Evolutionary conservation across 495 filamentous ascomycete genomes (phyloP).

Genomic region (Penicillium pulvis): DNA sequence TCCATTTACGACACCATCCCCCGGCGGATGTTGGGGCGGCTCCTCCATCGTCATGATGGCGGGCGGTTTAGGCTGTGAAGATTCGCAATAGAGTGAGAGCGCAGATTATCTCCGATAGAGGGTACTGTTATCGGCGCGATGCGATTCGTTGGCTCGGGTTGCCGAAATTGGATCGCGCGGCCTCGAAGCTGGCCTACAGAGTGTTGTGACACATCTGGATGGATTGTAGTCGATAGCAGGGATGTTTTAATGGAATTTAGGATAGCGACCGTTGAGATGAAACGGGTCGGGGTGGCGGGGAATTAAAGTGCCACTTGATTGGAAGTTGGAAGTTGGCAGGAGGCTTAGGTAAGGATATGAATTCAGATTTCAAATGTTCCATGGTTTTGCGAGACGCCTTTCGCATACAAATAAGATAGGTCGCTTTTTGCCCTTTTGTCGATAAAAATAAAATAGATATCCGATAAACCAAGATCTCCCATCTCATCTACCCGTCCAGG

Average conservation of each 20-base stretch:
- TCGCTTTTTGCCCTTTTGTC: slow-evolving; percentile 22
- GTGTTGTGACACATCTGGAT: slow-evolving; percentile 4
- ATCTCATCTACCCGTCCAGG: slow-evolving; percentile 31
- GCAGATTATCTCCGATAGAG: not conserved
- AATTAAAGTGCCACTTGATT: slow-evolving; percentile 8
- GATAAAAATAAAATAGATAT: not conserved
- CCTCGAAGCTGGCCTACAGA: not conserved
- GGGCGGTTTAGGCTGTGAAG: not conserved
- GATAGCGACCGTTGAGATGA: not conserved
- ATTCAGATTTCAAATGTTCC: slow-evolving; percentile 11
- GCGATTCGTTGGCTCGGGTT: slow-evolving; percentile 6
- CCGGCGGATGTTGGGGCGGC: slow-evolving; percentile 5
- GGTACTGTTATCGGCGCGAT: slow-evolving; percentile 3
- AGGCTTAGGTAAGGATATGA: slow-evolving; percentile 11
- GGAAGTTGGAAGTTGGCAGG: not conserved
- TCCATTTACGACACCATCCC: not conserved
- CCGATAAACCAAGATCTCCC: slow-evolving; percentile 15
- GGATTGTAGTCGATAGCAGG: not conserved
- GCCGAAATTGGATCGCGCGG: not conserved
- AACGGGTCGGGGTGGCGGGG: slow-evolving; percentile 1
- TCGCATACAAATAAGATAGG: slow-evolving; percentile 13
- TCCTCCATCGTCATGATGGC: slow-evolving; percentile 27
- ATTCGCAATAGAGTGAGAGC: not conserved
- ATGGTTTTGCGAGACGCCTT: slow-evolving; percentile 16
- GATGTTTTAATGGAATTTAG: not conserved